Conservation (phyloP, 1,284 basidiomycete genomes). For the Tilletia indica region DNA sequence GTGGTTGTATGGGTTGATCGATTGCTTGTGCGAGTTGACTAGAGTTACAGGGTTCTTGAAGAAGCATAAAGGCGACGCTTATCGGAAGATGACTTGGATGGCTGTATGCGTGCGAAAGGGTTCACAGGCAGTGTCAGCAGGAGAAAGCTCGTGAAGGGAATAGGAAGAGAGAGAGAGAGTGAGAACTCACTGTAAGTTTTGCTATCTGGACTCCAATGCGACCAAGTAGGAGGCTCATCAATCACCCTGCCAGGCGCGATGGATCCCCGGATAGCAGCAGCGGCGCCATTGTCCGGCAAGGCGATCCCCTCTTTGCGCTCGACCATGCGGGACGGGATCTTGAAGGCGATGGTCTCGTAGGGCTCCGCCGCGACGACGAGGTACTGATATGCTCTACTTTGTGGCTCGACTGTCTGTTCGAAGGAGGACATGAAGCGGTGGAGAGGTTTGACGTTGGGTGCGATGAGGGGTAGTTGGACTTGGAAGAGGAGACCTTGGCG, state of each 20-base stretch:
- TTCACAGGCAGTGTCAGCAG: too few species aligned
- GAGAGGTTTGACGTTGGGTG: too few species aligned
- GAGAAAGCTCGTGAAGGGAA: not conserved
- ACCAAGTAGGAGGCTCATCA: conserved; percentile 61
- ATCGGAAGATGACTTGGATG: conserved; percentile 45
- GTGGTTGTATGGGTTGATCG: too few species aligned
- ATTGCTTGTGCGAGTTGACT: not conserved
- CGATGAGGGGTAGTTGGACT: too few species aligned
- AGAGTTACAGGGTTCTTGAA: not conserved
- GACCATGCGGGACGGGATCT: conserved; percentile 49
- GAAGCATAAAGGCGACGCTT: not conserved
- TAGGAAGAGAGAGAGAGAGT: not conserved
- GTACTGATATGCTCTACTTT: conserved; percentile 95
- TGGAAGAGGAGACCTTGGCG: too few species aligned
- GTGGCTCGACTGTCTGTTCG: conserved; percentile 66
- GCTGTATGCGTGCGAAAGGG: conserved; percentile 14
- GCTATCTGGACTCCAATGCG: conserved; percentile 44
- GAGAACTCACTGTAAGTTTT: conserved; percentile 38
- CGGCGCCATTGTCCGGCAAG: not conserved
- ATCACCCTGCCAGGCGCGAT: conserved; percentile 81
- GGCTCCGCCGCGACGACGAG: conserved; percentile 97
- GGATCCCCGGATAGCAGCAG: not conserved
- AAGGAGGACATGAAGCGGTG: too few species aligned
- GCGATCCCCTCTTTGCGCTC: too few species aligned
- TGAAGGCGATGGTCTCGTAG: conserved; percentile 97